Percentiles rank a stretch among this genome's conserved stretches.
Conservation (phyloP, 2,329 filamentous ascomycete genomes). For the Fusarium concolor region DNA sequence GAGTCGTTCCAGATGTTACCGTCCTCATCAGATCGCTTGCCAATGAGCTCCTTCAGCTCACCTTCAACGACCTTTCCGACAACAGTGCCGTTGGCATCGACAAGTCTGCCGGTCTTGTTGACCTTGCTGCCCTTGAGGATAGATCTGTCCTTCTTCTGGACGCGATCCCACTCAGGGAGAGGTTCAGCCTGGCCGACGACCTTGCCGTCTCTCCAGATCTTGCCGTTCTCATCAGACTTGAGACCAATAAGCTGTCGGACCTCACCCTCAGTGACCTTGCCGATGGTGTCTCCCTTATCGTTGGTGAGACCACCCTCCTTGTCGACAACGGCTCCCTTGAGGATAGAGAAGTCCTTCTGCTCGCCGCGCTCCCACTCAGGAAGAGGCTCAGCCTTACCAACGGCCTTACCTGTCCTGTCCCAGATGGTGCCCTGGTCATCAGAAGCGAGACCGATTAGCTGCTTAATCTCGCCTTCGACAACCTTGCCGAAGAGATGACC, state of each 20-base stretch:
- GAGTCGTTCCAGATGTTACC: conserved; percentile 78
- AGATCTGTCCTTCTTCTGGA: conserved; percentile 54
- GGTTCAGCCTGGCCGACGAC: conserved; percentile 74
- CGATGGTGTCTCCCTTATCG: conserved; percentile 65
- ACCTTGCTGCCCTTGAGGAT: conserved; percentile 65
- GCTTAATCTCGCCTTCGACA: conserved; percentile 71
- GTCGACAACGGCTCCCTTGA: conserved; percentile 48
- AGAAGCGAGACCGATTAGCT: conserved; percentile 73
- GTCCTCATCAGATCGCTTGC: conserved; percentile 72
- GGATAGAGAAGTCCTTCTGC: conserved; percentile 38
- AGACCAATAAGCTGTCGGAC: conserved; percentile 73
- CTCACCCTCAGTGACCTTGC: conserved; percentile 72
- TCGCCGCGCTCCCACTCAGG: conserved; percentile 61
- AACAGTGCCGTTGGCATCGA: conserved; percentile 63
- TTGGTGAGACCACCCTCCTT: conserved; percentile 67
- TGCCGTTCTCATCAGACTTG: conserved; percentile 75
- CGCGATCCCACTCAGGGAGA: conserved; percentile 65
- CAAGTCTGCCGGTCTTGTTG: conserved; percentile 69
- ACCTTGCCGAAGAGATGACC: conserved; percentile 71
- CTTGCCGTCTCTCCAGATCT: conserved; percentile 75
- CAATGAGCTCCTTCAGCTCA: conserved; percentile 70
- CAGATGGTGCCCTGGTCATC: conserved; percentile 76
- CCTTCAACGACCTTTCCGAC: conserved; percentile 74
- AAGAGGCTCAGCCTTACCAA: conserved; percentile 76
- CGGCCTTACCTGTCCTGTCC: conserved; percentile 72